Conservation (phyloP, 176 grass and related monocot species). For the Hordeum marinum region DNA sequence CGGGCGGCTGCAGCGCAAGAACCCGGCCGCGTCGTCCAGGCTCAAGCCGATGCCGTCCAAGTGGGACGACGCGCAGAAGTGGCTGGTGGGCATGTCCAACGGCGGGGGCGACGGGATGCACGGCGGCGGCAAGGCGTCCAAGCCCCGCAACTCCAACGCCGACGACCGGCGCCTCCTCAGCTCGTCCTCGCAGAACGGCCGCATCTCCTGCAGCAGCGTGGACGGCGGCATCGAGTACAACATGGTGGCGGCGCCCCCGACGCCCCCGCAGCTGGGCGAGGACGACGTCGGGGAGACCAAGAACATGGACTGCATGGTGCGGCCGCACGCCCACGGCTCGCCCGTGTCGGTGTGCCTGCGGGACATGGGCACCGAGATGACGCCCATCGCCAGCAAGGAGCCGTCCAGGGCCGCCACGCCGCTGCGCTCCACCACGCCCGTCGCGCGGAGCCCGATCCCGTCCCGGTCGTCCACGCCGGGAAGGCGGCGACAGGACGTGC, state of each 20-base stretch:
- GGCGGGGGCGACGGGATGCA: constrained; percentile 29
- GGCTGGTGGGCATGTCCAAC: constrained; percentile 65
- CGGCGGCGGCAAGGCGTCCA: constrained; percentile 1
- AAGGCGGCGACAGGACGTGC: constrained; percentile 26
- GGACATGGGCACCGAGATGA: constrained; percentile 99
- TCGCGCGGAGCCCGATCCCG: constrained; percentile 62
- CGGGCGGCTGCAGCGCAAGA: constrained; percentile 33
- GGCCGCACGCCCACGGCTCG: constrained; percentile 11
- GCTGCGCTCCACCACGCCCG: constrained; percentile 66
- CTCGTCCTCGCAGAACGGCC: constrained; percentile 69
- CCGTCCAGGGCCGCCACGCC: constrained; percentile 87
- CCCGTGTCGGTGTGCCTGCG: constrained; percentile 58
- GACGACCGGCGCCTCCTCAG: constrained; percentile 66
- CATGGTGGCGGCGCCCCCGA: constrained; percentile 19
- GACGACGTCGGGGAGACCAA: constrained; percentile 74
- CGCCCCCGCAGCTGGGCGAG: constrained; percentile 4
- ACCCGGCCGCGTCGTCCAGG: constrained; percentile 31
- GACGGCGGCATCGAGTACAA: constrained; percentile 69
- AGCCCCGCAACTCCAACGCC: constrained; percentile 77
- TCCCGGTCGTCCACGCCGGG: constrained; percentile 69
- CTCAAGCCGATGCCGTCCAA: constrained; percentile 80
- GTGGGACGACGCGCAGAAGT: constrained; percentile 99
- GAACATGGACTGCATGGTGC: constrained; percentile 61
- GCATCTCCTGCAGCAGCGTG: constrained; percentile 83
- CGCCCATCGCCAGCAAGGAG: constrained; percentile 96